Evolutionary conservation across 768 basidiomycete species (phyloP), one percentile per base, ranked within the genome.

Genomic region (Melanogaster broomeanus): DNA sequence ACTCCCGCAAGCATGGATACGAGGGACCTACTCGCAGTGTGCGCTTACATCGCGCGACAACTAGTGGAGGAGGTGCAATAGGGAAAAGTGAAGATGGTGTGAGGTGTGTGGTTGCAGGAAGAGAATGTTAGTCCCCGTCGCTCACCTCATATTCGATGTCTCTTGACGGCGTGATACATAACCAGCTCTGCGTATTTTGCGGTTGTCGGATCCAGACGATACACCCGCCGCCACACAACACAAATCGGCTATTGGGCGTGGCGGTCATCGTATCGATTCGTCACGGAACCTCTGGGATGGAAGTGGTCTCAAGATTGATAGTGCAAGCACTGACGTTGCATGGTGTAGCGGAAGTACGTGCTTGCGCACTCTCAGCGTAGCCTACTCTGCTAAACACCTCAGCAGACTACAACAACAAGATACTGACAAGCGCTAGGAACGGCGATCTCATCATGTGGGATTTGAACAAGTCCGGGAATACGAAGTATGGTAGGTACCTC

Each of bases 401-500:
- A 18, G 34, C 55, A 91, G 89, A 67, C 11, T 89, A 82, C 69
- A 82, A 73, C 64, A 83, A 84, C 66, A 92, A 91, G 70, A 81
- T 91, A 43, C 66, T 92, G 19, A 91, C 90, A 3, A 89, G 88
- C 61, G 87, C 87, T 2, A 74, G 86, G 15, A 91, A 90, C 56
- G 90, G 90, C 2, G 90, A 91, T 47, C 77, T 92, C 33, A 87
- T 90, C 27, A 80, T 90, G 76, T 92, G 90, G 90, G 88, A 91
- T 63, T 57, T 90, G 25, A 81, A 84, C 58, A 87, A 83, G 64
- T 67, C 77, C 19, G 85, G 87, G 3, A 62, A 73, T 3, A 79
- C 80, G 37, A 91, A 90, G 70, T 88, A 81, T 59, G 88, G 89
- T 91, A 60, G 44, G 78, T 65, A 45, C 58, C 43, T 5, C 25